These are phyloP conservation scores for Jackrogersella multiformis DNA, from an alignment of 495 filamentous ascomycete genomes.

Conservation along the genomic window DNA sequence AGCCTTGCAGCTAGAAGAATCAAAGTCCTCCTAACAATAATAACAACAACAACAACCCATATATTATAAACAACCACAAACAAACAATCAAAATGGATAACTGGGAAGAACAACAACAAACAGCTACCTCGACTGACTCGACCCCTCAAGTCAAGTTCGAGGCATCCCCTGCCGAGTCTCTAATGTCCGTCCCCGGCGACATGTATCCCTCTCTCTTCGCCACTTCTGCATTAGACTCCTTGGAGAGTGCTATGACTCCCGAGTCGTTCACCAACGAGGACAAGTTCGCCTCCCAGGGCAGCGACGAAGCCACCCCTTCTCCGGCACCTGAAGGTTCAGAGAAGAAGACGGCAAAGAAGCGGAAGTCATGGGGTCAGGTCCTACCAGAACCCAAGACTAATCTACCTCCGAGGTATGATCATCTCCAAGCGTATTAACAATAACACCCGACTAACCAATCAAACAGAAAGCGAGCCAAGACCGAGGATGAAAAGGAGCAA, in stretches of 20 bases:
- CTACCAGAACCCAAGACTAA: slow-evolving; percentile 97
- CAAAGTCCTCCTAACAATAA: slow-evolving; percentile 50
- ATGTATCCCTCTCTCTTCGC: slow-evolving; percentile 61
- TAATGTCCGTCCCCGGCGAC: slow-evolving; percentile 62
- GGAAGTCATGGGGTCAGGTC: slow-evolving; percentile 99
- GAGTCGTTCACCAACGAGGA: slow-evolving; percentile 50
- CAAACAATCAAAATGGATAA: slow-evolving; percentile 48
- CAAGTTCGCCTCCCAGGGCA: slow-evolving; percentile 12
- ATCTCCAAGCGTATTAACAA: not conserved
- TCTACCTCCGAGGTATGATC: slow-evolving; percentile 85
- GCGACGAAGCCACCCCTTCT: slow-evolving; percentile 23
- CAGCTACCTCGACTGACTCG: slow-evolving; percentile 47
- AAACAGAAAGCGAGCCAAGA: slow-evolving; percentile 93
- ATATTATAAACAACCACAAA: not conserved
- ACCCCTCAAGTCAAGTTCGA: slow-evolving; percentile 59
- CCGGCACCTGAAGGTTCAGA: slow-evolving; percentile 51
- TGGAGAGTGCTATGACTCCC: slow-evolving; percentile 59
- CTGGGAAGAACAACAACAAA: slow-evolving; percentile 48
- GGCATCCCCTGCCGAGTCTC: slow-evolving; percentile 60
- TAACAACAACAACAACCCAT: slow-evolving; percentile 11
- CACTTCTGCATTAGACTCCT: slow-evolving; percentile 48
- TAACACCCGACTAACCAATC: slow-evolving; percentile 21
- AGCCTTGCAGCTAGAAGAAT: slow-evolving; percentile 29
- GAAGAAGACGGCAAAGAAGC: slow-evolving; percentile 90
- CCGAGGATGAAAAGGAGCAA: slow-evolving; percentile 98